Evolutionary conservation across 2,329 filamentous ascomycete species (phyloP), one percentile per base, ranked within the genome.

Genomic region (Pseudogymnoascus sp.): DNA sequence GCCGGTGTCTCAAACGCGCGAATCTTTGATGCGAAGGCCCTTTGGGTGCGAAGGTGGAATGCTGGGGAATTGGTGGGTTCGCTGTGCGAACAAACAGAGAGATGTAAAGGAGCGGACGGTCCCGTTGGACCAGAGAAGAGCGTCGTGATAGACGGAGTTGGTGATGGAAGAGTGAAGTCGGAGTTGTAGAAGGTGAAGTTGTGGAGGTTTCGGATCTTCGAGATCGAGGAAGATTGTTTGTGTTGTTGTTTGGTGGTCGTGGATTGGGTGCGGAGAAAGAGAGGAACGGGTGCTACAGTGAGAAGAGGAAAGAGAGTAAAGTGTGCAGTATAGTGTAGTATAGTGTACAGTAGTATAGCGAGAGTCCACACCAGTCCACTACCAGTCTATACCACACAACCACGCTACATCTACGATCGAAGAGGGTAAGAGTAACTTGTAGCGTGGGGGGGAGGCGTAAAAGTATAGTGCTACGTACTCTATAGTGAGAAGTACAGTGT

Each of bases 61-160:
- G 49, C 49, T 19, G 16, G 3, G 25, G 28, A 33, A 33, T 55
- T 30, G 49, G 49, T 33, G 28, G 49, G 25, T 55, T 55, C 49
- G 28, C 49, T 12, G 49, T 19, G 49, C 49, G 49, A 55, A 55
- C 49, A 55, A 55, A 55, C 49, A 23, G 45, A n/a, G 22, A 28
- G 35, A 33, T 60, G 58, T 60, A 60, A 60, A 60, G 58, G 58
- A 60, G 58, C 58, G 58, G 58, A 60, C 58, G 58, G 58, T 33
- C 58, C 58, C 58, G 36, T 38, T 60, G 58, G 58, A 60, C 58
- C 58, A 60, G 58, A 60, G 58, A 60, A 41, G 36, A 33, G 28
- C 28, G 25, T 33, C 49, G 49, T 33, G 49, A 33, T 12, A 9
- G 58, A 60, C 33, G 33, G 12, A 25, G 58, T 38, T 39, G 28